A percentile compares a stretch with the other conserved stretches of the same genome.
These are phyloP conservation scores for Naematelia encephala DNA, from an alignment of 768 basidiomycete genomes.

Conservation along the genomic window DNA sequence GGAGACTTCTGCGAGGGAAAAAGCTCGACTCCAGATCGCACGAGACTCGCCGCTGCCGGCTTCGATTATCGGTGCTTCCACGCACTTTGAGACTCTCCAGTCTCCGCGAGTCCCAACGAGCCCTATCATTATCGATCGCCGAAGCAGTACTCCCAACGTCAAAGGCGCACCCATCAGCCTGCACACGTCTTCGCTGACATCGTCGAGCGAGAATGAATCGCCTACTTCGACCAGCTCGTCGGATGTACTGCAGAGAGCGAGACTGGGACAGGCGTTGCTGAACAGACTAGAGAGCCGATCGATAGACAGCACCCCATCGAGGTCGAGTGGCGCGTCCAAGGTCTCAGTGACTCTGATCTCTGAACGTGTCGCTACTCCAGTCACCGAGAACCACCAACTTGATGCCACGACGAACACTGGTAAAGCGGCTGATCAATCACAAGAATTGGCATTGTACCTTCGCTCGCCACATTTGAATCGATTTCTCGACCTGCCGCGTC, in stretches of 20 bases:
- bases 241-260: conserved; percentile 5
- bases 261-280: conserved; percentile 17
- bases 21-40: conserved; percentile 23
- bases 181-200: neutral
- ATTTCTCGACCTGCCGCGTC: conserved; percentile 69
- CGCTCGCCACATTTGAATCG: conserved; percentile 83
- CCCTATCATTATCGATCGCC: no score
- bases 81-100: no score
- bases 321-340: conserved; percentile 8
- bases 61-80: no score
- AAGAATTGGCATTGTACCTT: conserved; percentile 78
- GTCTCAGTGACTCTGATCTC: neutral
- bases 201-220: neutral
- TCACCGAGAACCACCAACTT: neutral
- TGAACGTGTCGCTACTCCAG: neutral
- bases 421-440: conserved; percentile 48
- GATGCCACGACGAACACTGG: neutral
- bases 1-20: conserved; percentile 9
- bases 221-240: neutral
- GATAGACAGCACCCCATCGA: neutral
- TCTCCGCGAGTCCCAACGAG: conserved; percentile 5
- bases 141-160: neutral
- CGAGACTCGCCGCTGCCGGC: neutral
- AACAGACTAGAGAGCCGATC: conserved; percentile 14
- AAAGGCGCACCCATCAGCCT: neutral